Evolutionary conservation across 306 rosid species (phyloP).

Genomic region (Castanospermum australe): DNA sequence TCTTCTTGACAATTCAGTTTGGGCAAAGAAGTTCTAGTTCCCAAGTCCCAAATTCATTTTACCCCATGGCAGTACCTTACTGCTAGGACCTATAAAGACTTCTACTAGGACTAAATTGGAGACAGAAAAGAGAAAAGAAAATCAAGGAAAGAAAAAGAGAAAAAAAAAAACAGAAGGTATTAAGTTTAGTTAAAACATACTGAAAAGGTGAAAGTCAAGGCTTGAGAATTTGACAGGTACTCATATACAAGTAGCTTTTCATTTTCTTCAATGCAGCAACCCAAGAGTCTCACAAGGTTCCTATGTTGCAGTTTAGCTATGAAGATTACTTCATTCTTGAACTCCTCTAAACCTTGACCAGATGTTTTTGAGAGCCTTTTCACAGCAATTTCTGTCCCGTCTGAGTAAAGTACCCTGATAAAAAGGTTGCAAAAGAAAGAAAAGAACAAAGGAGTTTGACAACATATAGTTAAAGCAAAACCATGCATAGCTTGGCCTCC

Average conservation of each 20-base stretch:
- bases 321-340: slow-evolving; percentile 51
- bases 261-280: slow-evolving; percentile 46
- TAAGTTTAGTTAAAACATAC: slow-evolving; percentile 21
- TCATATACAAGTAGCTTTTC: slow-evolving; percentile 63
- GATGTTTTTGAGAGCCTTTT: slow-evolving; percentile 58
- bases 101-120: not conserved
- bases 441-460: not conserved
- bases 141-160: not conserved
- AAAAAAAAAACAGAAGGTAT: no score
- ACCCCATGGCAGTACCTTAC: not conserved
- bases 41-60: no score
- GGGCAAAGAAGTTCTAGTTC: no score
- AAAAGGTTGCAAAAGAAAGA: not conserved
- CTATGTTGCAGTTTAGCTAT: slow-evolving; percentile 53
- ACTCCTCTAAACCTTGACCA: slow-evolving; percentile 55
- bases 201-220: slow-evolving; percentile 47
- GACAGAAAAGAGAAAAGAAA: not conserved
- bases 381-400: slow-evolving; percentile 53
- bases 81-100: not conserved
- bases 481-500: not conserved
- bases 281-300: slow-evolving; percentile 65
- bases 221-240: slow-evolving; percentile 53
- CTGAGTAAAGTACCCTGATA: slow-evolving; percentile 49
- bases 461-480: not conserved
- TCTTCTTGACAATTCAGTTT: no score